Percentiles rank a stretch among this genome's conserved stretches.
These are phyloP conservation scores for Domatiomyces catenatus DNA, from an alignment of 2,329 filamentous ascomycete genomes.

Conservation along the genomic window DNA sequence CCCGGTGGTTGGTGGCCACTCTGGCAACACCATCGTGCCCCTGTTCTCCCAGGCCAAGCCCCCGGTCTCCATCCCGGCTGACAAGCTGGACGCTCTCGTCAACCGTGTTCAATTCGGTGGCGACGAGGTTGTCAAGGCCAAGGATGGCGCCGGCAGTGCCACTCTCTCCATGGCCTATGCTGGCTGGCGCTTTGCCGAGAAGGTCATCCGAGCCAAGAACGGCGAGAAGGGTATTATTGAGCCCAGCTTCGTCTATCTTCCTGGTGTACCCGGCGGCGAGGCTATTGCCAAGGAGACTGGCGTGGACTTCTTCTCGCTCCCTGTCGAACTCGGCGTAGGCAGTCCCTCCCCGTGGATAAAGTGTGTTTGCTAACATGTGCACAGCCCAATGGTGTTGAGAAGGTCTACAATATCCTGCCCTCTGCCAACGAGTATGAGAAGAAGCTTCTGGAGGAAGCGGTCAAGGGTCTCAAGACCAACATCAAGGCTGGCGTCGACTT, in stretches of 20 bases:
- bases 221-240: constrained; percentile 88
- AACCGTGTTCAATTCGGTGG: constrained; percentile 96
- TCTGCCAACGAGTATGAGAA: constrained; percentile 75
- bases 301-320: constrained; percentile 87
- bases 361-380: constrained; percentile 18
- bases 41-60: constrained; percentile 87
- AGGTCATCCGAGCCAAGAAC: constrained; percentile 72
- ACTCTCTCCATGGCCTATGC: constrained; percentile 93
- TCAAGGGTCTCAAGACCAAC: constrained; percentile 74
- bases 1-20: constrained; percentile 92
- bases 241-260: constrained; percentile 90
- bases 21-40: constrained; percentile 93
- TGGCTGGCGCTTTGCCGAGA: constrained; percentile 93
- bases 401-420: constrained; percentile 64
- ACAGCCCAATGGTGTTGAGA: constrained; percentile 70
- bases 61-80: constrained; percentile 61
- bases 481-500: constrained; percentile 90
- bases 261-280: constrained; percentile 74
- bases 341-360: constrained; percentile 1
- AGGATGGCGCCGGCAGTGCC: constrained; percentile 78
- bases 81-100: constrained; percentile 80
- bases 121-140: constrained; percentile 91
- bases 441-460: constrained; percentile 60
- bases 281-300: constrained; percentile 72
- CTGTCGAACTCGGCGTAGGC: constrained; percentile 86